Evolutionary conservation across 1,139 yeast genomes (phyloP).

Genomic region (Eremothecium gossypii): DNA sequence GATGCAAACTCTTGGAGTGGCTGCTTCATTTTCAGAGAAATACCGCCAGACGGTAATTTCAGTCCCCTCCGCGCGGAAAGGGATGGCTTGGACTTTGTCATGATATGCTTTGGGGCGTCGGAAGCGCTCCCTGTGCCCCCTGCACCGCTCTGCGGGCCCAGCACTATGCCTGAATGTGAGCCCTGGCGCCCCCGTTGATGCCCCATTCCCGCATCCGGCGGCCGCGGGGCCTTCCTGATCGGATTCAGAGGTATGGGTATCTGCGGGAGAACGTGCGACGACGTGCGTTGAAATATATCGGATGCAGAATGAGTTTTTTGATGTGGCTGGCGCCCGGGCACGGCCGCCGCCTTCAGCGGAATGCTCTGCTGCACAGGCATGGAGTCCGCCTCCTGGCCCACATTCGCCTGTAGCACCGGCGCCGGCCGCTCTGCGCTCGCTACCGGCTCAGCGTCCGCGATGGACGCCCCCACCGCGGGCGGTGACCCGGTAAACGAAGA

Average conservation of each 20-base stretch:
- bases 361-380: conserved; percentile 1
- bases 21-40: conserved; percentile 22
- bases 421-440: conserved; percentile 2
- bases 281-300: too few relatives aligned
- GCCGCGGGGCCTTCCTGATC: conserved; percentile 21
- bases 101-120: conserved; percentile 3
- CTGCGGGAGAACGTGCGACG: too few relatives aligned
- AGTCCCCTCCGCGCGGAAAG: conserved; percentile 30
- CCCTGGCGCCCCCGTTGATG: conserved; percentile 17
- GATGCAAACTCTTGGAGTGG: conserved; percentile 25
- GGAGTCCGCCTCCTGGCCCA: background rate
- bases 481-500: background rate
- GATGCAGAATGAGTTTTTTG: too few relatives aligned
- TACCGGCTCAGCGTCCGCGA: conserved; percentile 4
- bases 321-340: too few relatives aligned
- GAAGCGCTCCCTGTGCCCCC: conserved; percentile 7
- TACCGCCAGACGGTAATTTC: conserved; percentile 29
- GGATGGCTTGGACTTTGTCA: conserved; percentile 21
- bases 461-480: background rate
- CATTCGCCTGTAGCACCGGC: conserved; percentile 6
- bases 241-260: conserved; percentile 15
- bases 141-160: background rate
- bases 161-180: background rate
- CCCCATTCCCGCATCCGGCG: conserved; percentile 19
- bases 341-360: conserved; percentile 2